These are phyloP conservation scores for Acanthamoeba healyi DNA, from an alignment of 208 protist genomes.

Conservation along the genomic window DNA sequence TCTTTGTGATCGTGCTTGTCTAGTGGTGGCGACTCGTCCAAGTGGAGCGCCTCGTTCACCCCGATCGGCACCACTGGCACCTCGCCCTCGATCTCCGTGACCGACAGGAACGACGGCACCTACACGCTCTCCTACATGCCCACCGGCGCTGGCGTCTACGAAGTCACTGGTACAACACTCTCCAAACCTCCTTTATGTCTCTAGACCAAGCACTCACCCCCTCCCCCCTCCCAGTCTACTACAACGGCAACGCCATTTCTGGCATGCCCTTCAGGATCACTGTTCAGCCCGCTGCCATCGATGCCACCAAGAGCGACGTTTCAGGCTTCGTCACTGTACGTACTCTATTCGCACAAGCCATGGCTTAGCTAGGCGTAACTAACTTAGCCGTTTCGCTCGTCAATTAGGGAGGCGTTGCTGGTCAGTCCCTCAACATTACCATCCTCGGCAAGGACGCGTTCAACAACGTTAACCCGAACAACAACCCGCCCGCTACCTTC, in stretches of 20 bases:
- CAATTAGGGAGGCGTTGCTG: neutral
- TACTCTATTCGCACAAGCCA: neutral
- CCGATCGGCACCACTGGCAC: neutral
- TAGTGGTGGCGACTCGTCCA: constrained; percentile 3
- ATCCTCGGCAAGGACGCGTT: constrained; percentile 25
- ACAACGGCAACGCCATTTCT: neutral
- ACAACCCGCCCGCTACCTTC: neutral
- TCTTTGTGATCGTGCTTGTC: neutral
- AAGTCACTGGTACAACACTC: neutral
- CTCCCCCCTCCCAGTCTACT: neutral
- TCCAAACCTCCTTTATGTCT: no score
- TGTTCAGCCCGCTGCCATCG: neutral
- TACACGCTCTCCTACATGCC: constrained; percentile 1
- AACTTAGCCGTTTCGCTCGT: neutral
- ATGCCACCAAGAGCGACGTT: neutral
- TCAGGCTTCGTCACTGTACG: neutral
- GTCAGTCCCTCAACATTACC: neutral
- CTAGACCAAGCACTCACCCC: no score
- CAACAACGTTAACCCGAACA: constrained; percentile 24
- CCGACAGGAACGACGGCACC: neutral
- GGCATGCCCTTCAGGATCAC: constrained; percentile 23
- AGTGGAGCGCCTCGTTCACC: neutral
- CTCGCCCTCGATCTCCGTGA: neutral
- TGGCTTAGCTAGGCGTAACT: neutral
- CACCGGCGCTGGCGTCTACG: neutral